A percentile compares a stretch with the other conserved stretches of the same genome.
Evolutionary conservation across 495 filamentous ascomycete species (phyloP).

Genomic region (Xylaria curta): DNA sequence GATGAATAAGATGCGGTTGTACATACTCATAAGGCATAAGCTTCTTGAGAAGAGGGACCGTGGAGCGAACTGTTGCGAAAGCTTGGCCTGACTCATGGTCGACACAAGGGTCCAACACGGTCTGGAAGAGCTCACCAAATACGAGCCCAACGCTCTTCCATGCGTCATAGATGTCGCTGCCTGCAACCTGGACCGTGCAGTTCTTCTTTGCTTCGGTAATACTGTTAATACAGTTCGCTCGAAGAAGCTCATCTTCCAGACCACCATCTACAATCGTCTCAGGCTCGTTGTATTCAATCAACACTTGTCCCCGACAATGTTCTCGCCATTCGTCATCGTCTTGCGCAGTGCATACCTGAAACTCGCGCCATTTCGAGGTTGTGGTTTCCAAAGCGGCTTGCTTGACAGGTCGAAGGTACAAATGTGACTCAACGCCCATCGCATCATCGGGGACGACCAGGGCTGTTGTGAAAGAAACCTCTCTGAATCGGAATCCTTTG

Average conservation of each 20-base stretch:
- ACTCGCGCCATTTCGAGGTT: constrained; percentile 14
- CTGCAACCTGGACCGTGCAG: not conserved
- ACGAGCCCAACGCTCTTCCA: constrained; percentile 33
- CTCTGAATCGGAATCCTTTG: constrained; percentile 23
- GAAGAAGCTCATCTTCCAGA: not conserved
- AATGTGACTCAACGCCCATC: constrained; percentile 44
- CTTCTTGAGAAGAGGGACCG: constrained; percentile 33
- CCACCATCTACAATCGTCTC: not conserved
- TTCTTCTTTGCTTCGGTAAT: constrained; percentile 1
- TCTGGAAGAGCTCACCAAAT: constrained; percentile 34
- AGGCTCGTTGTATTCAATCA: constrained; percentile 18
- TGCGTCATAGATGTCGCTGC: constrained; percentile 20
- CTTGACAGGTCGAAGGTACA: constrained; percentile 35
- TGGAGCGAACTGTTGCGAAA: not conserved
- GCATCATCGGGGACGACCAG: constrained; percentile 42
- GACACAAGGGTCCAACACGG: constrained; percentile 14
- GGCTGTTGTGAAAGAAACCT: constrained; percentile 36
- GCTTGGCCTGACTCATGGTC: not conserved
- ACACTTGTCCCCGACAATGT: constrained; percentile 12
- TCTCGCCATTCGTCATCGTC: constrained; percentile 17
- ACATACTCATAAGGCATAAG: constrained; percentile 43
- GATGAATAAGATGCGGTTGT: constrained; percentile 44
- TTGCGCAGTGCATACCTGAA: constrained; percentile 16
- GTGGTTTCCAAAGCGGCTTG: not conserved
- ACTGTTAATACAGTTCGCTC: not conserved